phyloP scores from a whole-genome alignment of 495 filamentous ascomycete species.

The Penicillium pancosmium region DNA sequence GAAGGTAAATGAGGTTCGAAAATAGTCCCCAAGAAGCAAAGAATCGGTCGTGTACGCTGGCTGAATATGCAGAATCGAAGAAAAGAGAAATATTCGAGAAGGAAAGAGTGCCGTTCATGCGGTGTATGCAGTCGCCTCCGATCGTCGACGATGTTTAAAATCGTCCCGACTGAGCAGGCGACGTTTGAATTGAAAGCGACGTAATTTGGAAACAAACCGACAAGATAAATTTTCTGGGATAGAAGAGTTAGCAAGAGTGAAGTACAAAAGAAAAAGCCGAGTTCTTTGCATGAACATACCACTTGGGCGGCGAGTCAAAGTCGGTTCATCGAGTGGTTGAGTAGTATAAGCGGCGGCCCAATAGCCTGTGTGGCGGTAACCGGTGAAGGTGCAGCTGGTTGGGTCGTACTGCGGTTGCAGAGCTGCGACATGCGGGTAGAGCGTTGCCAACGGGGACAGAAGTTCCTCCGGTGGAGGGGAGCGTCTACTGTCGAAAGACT shows the following conservation, averaged over 20 bases:
- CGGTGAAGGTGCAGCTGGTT: conserved; percentile 40
- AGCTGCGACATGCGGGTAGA: conserved; percentile 47
- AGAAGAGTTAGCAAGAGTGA: not conserved
- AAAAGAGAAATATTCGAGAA: conserved; percentile 3
- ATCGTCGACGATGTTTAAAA: conserved; percentile 26
- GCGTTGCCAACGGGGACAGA: conserved; percentile 40
- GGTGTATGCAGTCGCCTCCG: conserved; percentile 12
- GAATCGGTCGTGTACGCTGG: not conserved
- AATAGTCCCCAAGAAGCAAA: not conserved
- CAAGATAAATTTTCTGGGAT: conserved; percentile 21
- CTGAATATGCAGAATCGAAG: conserved; percentile 1
- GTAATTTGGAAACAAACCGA: conserved; percentile 33
- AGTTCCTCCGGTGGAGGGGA: conserved; percentile 36
- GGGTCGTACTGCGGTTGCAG: conserved; percentile 43
- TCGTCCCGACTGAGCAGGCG: conserved; percentile 40
- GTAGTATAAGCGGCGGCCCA: conserved; percentile 43
- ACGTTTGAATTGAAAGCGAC: not conserved
- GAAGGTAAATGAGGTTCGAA: not conserved
- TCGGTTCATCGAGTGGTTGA: conserved; percentile 27
- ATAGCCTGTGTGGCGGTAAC: conserved; percentile 40
- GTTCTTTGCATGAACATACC: conserved; percentile 25
- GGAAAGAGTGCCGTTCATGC: conserved; percentile 15
- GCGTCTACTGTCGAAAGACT: conserved; percentile 30
- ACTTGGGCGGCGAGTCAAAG: conserved; percentile 24
- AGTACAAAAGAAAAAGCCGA: not conserved